A percentile compares a stretch with the other conserved stretches of the same genome.
These are phyloP conservation scores for Trichoderma sp. DNA, from an alignment of 2,329 filamentous ascomycete genomes.

Conservation along the genomic window DNA sequence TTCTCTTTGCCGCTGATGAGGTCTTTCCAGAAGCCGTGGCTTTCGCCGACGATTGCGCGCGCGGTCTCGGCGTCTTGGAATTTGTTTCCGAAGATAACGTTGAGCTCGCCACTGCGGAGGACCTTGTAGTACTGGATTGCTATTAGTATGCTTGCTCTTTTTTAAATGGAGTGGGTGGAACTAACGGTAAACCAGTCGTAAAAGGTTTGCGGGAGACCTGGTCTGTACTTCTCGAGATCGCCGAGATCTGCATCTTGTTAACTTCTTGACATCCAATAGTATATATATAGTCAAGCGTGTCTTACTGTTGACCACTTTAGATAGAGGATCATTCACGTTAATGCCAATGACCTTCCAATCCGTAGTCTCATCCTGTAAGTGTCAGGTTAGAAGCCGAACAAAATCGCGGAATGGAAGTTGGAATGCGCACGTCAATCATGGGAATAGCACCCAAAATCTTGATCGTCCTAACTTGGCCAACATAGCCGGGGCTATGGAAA, in stretches of 20 bases:
- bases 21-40: slow-evolving; percentile 39
- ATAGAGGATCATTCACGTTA: slow-evolving; percentile 39
- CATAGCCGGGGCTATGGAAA: slow-evolving; percentile 27
- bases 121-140: slow-evolving; percentile 39
- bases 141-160: background rate
- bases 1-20: slow-evolving; percentile 38
- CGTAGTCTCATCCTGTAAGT: slow-evolving; percentile 26
- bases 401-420: background rate
- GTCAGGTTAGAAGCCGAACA: background rate
- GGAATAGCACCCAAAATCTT: slow-evolving; percentile 42
- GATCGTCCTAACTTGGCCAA: slow-evolving; percentile 41
- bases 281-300: accelerated
- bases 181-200: slow-evolving; percentile 41
- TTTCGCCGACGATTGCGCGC: slow-evolving; percentile 33
- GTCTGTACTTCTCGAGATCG: slow-evolving; percentile 40
- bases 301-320: slow-evolving; percentile 34
- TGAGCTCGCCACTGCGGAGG: slow-evolving; percentile 34
- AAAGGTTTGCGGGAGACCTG: slow-evolving; percentile 34
- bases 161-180: background rate
- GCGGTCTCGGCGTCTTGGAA: slow-evolving; percentile 37
- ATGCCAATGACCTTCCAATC: slow-evolving; percentile 43
- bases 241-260: slow-evolving; percentile 30
- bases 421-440: slow-evolving; percentile 34
- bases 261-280: background rate
- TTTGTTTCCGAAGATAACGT: slow-evolving; percentile 36